Evolutionary conservation across 208 protist species (phyloP).

Genomic region (Crithidia sp.): DNA sequence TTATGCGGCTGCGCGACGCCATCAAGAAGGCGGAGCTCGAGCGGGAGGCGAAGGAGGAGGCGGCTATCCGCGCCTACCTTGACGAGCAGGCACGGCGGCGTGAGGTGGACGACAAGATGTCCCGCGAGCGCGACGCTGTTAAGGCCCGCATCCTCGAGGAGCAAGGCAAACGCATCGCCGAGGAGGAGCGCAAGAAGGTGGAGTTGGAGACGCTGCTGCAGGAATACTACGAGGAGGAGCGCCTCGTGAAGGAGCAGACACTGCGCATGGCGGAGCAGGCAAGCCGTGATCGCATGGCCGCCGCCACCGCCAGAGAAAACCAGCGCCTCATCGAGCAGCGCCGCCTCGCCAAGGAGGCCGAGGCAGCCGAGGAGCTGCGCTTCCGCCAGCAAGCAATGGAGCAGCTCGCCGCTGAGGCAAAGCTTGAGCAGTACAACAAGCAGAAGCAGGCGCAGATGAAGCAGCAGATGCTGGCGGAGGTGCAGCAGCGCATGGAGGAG

Average conservation of each 20-base stretch:
- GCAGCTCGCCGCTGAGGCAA: conserved; percentile 72
- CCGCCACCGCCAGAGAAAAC: conserved; percentile 71
- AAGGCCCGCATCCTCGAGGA: conserved; percentile 84
- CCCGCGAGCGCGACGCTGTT: conserved; percentile 70
- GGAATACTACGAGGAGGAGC: conserved; percentile 92
- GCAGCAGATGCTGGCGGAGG: conserved; percentile 81
- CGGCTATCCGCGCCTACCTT: conserved; percentile 78
- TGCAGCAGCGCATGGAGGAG: conserved; percentile 78
- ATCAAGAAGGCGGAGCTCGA: conserved; percentile 80
- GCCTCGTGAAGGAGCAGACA: conserved; percentile 76
- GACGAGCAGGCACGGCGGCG: conserved; percentile 72
- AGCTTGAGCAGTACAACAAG: conserved; percentile 75
- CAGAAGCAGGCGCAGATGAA: conserved; percentile 76
- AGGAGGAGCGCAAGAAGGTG: conserved; percentile 82
- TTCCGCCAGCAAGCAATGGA: conserved; percentile 86
- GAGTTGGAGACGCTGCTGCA: conserved; percentile 87
- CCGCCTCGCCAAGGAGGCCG: conserved; percentile 51
- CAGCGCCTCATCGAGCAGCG: conserved; percentile 76
- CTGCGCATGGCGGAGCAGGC: conserved; percentile 69
- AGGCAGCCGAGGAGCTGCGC: conserved; percentile 78
- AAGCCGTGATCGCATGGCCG: conserved; percentile 69
- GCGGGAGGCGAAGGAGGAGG: conserved; percentile 83
- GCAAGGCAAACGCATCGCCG: conserved; percentile 80
- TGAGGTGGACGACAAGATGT: conserved; percentile 76
- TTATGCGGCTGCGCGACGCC: conserved; percentile 66